Conservation (phyloP, 2,329 filamentous ascomycete species). For the Clarireedia sp. region DNA sequence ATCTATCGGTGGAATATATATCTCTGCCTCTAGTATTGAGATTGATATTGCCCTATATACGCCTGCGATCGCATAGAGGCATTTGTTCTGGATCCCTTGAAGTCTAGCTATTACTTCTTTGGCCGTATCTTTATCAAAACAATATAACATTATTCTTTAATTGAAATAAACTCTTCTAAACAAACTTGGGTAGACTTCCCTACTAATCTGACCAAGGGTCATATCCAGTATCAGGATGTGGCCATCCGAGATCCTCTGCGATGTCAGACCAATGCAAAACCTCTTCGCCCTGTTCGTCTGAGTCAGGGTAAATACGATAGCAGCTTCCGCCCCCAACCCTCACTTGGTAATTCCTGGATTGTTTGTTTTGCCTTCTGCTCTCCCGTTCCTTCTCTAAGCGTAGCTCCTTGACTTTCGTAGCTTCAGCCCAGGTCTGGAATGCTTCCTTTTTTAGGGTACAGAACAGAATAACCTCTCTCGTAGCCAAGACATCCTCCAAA, state of each 20-base stretch:
- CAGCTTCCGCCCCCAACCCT: background rate
- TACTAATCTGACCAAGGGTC: constrained; percentile 19
- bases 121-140: no score
- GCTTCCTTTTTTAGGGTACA: constrained; percentile 33
- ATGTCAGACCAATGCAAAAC: constrained; percentile 16
- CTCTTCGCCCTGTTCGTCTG: constrained; percentile 3
- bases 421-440: constrained; percentile 31
- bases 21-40: no score
- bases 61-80: no score
- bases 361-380: background rate
- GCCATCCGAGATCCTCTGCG: constrained; percentile 18
- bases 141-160: no score
- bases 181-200: no score
- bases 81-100: no score
- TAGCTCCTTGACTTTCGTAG: constrained; percentile 16
- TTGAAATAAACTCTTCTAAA: no score
- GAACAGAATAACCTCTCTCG: constrained; percentile 41
- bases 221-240: constrained; percentile 17
- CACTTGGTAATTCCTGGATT: no score
- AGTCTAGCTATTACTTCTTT: no score
- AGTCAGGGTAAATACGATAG: no score
- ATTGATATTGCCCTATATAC: no score
- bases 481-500: constrained; percentile 42
- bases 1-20: no score
- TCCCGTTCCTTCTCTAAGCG: constrained; percentile 12